Evolutionary conservation across 2,329 filamentous ascomycete genomes (phyloP).

Genomic region (Didymella lethalis): DNA sequence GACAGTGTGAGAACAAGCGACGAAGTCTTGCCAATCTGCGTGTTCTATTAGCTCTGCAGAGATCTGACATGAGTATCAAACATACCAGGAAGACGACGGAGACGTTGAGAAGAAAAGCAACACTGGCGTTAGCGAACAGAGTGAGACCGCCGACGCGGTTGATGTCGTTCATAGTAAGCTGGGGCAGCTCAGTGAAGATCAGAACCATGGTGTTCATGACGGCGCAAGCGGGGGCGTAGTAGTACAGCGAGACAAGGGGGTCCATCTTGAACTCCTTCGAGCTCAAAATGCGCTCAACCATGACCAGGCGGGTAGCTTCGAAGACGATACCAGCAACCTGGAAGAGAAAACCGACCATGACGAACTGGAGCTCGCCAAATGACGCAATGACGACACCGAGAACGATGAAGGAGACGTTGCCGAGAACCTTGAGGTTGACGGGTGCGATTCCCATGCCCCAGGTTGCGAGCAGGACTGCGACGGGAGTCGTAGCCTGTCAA

Average conservation of each 20-base stretch:
- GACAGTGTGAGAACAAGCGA: constrained; percentile 86
- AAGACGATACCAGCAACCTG: constrained; percentile 81
- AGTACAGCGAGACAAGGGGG: constrained; percentile 86
- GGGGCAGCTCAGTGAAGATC: constrained; percentile 76
- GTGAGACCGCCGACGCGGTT: constrained; percentile 76
- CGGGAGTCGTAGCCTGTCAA: constrained; percentile 84
- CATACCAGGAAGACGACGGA: constrained; percentile 86
- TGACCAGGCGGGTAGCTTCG: constrained; percentile 81
- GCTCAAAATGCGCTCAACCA: constrained; percentile 84
- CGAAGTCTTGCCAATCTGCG: constrained; percentile 84
- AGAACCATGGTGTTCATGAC: constrained; percentile 80
- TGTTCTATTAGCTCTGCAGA: constrained; percentile 23
- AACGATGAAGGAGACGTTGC: constrained; percentile 94
- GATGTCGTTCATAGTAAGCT: constrained; percentile 72
- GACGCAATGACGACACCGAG: constrained; percentile 94
- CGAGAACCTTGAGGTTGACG: constrained; percentile 83
- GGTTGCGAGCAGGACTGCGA: constrained; percentile 87
- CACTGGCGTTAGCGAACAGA: constrained; percentile 77
- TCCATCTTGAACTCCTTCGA: constrained; percentile 92
- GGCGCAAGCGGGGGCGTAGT: constrained; percentile 86
- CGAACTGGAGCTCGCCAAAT: constrained; percentile 94
- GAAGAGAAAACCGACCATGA: constrained; percentile 78
- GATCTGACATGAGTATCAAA: constrained; percentile 22
- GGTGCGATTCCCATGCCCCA: constrained; percentile 87
- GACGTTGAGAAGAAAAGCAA: constrained; percentile 83